A percentile compares a stretch with the other conserved stretches of the same genome.
Conservation (phyloP, 192 early-diverging fungal species). For the Backusella australiensis region DNA sequence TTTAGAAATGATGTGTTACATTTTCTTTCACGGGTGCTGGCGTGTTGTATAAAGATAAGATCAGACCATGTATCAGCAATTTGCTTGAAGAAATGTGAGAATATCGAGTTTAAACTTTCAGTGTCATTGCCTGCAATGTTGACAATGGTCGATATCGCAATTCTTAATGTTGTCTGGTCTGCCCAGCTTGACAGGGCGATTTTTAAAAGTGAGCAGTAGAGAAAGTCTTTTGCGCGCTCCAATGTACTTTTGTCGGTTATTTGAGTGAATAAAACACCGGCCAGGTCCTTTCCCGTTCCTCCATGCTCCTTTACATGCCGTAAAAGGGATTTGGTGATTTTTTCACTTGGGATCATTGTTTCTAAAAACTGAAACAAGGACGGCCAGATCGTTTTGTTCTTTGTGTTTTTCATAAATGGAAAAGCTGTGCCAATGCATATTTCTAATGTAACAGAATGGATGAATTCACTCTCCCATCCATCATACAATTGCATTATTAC, state of each 20-base stretch:
- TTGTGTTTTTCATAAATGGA: background rate
- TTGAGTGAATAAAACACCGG: background rate
- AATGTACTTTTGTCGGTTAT: background rate
- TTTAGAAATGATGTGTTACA: background rate
- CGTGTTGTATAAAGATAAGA: constrained; percentile 12
- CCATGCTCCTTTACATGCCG: background rate
- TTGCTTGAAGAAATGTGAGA: background rate
- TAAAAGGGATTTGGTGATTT: background rate
- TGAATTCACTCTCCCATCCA: background rate
- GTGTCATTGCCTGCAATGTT: background rate
- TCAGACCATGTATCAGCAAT: constrained; percentile 4
- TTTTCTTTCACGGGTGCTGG: constrained; percentile 1
- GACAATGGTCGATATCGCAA: background rate
- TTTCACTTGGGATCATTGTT: background rate
- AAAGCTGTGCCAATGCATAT: background rate
- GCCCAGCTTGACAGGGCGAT: background rate
- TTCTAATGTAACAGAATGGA: background rate
- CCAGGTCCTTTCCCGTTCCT: background rate
- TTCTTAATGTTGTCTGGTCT: background rate
- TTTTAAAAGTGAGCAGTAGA: background rate
- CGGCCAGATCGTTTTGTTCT: background rate
- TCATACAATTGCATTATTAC: background rate
- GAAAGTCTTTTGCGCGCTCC: background rate
- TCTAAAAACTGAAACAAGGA: background rate
- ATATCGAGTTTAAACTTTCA: background rate